phyloP scores from a whole-genome alignment of 2,329 filamentous ascomycete species.

The Alternaria arborescens region DNA sequence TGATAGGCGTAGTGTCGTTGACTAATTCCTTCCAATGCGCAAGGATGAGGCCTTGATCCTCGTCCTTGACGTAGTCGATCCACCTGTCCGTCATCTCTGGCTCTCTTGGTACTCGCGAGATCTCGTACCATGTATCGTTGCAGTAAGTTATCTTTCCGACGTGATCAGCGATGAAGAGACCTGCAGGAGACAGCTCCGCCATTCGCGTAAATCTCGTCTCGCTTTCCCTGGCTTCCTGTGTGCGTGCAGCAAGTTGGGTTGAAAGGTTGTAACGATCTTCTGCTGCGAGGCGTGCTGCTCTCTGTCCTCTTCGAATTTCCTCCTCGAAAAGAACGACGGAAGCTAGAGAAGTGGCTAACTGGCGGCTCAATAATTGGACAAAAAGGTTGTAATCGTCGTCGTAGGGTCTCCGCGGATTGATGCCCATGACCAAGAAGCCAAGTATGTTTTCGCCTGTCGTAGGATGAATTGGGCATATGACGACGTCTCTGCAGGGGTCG shows the following conservation, averaged over 20 bases:
- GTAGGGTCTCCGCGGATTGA: slow-evolving; percentile 80
- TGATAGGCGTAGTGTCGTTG: slow-evolving; percentile 68
- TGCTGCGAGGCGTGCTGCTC: slow-evolving; percentile 76
- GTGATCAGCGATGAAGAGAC: slow-evolving; percentile 83
- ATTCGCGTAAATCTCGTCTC: slow-evolving; percentile 84
- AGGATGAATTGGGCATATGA: slow-evolving; percentile 81
- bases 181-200: slow-evolving; percentile 84
- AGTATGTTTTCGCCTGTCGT: slow-evolving; percentile 77
- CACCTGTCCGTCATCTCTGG: slow-evolving; percentile 69
- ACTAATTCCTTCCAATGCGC: slow-evolving; percentile 70
- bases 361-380: slow-evolving; percentile 75
- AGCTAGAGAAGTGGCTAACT: slow-evolving; percentile 80
- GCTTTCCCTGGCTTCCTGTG: slow-evolving; percentile 65
- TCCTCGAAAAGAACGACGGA: slow-evolving; percentile 86
- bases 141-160: slow-evolving; percentile 77
- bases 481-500: slow-evolving; percentile 73
- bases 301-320: slow-evolving; percentile 78
- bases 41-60: slow-evolving; percentile 69
- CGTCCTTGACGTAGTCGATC: slow-evolving; percentile 75
- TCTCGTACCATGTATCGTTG: slow-evolving; percentile 78
- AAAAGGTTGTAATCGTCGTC: slow-evolving; percentile 84
- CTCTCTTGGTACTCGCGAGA: slow-evolving; percentile 71
- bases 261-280: slow-evolving; percentile 80
- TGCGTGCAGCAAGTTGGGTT: slow-evolving; percentile 72
- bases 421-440: slow-evolving; percentile 80